Evolutionary conservation across 2,329 filamentous ascomycete genomes (phyloP), one percentile per base, ranked within the genome.

Genomic region (Juglanconis sp.): DNA sequence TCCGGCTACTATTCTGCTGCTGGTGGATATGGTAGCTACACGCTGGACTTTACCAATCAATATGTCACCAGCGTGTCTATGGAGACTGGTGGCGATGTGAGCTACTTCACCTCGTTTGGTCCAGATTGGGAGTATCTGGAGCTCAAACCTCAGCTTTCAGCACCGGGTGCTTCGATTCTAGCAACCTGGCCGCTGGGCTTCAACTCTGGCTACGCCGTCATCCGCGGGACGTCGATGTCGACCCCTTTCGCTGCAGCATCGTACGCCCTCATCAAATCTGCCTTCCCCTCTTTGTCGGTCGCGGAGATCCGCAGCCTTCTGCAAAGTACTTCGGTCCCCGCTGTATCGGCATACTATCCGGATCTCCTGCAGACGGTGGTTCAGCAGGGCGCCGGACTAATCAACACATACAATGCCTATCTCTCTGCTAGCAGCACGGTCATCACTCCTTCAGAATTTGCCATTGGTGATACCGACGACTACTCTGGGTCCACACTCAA

Each of bases 141-240:
- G 5, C 53, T 73, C 47, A 72, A 72, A 59, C 71, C 70, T 0
- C 63, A 70, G 46, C 60, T 73, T 7, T 68, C 71, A 8, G 73
- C 71, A 3, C 73, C 73, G 0, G 73, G 74, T 1, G 72, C 72
- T 0, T 62, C 69, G 24, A 72, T 75, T 11, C 67, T 76, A 7
- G 69, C 72, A 1, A 74, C 72, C 0, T 75, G 68, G 61, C 72
- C 72, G 0, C 56, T 74, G 3, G 70, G 66, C 3, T 54, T 64
- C 0, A 57, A 65, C 17, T 68, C 68, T 1, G 70, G 68, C 11
- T 76, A 74, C 35, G 68, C 69, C 3, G 71, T 73, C 34, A 64
- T 74, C 17, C 70, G 68, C 1, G 74, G 73, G 1, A 75, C 74
- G 1, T 74, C 71, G 3, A 75, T 76, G 73, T 69, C 73, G 1